Conservation (phyloP, 768 basidiomycete genomes). For the Agaricus sinodeliciosus region DNA sequence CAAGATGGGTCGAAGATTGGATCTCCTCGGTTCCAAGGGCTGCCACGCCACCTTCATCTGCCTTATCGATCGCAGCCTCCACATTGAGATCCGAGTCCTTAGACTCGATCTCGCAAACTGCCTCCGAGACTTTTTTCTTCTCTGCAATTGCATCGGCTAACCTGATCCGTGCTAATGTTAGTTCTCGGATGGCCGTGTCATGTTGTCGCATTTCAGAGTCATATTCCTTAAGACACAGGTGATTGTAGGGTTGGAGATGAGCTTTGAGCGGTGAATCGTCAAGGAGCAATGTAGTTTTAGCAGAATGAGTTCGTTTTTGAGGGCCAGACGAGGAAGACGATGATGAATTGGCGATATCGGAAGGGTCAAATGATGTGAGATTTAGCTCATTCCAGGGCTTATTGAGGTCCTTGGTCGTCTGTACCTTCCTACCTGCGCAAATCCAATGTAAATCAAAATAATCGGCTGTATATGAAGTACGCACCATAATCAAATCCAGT, state of each 20-base stretch:
- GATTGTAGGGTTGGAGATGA: slow-evolving; percentile 73
- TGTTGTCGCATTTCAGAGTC: slow-evolving; percentile 31
- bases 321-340: slow-evolving; percentile 8
- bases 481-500: slow-evolving; percentile 54
- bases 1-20: background rate
- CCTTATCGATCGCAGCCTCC: background rate
- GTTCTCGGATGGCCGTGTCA: slow-evolving; percentile 20
- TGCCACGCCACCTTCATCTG: background rate
- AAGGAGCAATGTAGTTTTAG: slow-evolving; percentile 38
- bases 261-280: slow-evolving; percentile 54
- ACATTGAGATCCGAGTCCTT: no score
- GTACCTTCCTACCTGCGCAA: slow-evolving; percentile 32
- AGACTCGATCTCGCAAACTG: no score
- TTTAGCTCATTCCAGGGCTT: slow-evolving; percentile 51
- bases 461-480: slow-evolving; percentile 20
- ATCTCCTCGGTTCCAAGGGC: background rate
- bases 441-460: background rate
- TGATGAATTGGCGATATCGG: slow-evolving; percentile 6
- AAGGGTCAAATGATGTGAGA: background rate
- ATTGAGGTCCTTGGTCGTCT: slow-evolving; percentile 70
- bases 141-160: background rate
- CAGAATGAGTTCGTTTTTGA: slow-evolving; percentile 28
- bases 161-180: slow-evolving; percentile 3
- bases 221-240: slow-evolving; percentile 73
- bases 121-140: background rate